Percentiles rank a stretch among this genome's conserved stretches.
phyloP scores from a whole-genome alignment of 345 rosid species.

The Populus pruinosa region DNA sequence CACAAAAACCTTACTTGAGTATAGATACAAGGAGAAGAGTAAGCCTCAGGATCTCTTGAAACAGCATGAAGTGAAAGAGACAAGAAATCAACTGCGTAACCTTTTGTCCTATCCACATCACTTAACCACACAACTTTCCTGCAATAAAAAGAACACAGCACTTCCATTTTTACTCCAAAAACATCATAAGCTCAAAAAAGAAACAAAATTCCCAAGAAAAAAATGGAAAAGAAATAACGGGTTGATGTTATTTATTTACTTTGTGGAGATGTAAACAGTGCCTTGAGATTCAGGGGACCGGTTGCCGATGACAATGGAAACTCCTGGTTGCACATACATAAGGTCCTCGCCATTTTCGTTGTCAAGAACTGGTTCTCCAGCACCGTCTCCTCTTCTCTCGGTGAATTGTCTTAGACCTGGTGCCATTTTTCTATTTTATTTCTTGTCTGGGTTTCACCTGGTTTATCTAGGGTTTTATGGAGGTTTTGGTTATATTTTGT shows the following conservation, averaged over 20 bases:
- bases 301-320: conserved; percentile 65
- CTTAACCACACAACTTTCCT: conserved; percentile 89
- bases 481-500: neutral
- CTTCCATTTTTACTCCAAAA: neutral
- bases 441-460: neutral
- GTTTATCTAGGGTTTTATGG: neutral
- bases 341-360: conserved; percentile 68
- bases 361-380: conserved; percentile 67
- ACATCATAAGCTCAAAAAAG: neutral
- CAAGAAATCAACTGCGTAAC: conserved; percentile 85
- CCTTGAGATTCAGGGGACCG: conserved; percentile 69
- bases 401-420: conserved; percentile 66
- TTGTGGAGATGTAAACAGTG: conserved; percentile 80
- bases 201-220: neutral
- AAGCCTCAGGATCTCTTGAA: conserved; percentile 85
- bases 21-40: conserved; percentile 80
- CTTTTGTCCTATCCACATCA: conserved; percentile 60
- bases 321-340: conserved; percentile 64
- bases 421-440: conserved; percentile 36
- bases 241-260: conserved; percentile 26
- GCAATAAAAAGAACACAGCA: conserved; percentile 14
- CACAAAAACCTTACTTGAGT: conserved; percentile 50
- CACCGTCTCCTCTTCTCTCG: conserved; percentile 46
- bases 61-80: conserved; percentile 85
- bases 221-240: neutral